Evolutionary conservation across 164 flowering plant genomes (phyloP).

Genomic region (Santalum album): DNA sequence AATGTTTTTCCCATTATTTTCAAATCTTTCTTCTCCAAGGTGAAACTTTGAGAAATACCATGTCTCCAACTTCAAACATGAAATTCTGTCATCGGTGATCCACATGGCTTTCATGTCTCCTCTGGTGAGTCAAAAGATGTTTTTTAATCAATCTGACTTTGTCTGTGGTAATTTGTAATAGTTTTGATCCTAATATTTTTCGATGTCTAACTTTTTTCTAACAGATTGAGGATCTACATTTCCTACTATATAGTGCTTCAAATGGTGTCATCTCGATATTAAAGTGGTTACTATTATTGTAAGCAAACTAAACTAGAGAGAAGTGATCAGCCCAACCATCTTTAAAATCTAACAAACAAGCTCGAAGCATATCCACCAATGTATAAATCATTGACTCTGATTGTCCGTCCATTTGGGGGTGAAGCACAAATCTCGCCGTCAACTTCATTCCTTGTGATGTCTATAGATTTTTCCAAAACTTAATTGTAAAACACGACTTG

Average conservation of each 20-base stretch:
- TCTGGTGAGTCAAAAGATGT: too few relatives aligned
- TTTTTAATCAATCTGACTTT: too few relatives aligned
- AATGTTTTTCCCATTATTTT: too few relatives aligned
- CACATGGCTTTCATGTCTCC: too few relatives aligned
- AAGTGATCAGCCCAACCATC: neutral
- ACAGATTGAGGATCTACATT: too few relatives aligned
- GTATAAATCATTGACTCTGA: neutral
- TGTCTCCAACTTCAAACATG: too few relatives aligned
- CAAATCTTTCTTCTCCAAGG: too few relatives aligned
- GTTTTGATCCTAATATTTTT: too few relatives aligned
- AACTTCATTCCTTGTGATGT: neutral
- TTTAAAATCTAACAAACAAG: neutral
- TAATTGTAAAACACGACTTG: neutral
- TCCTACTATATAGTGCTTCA: neutral
- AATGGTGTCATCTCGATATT: neutral
- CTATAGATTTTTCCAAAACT: neutral
- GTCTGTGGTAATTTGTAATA: too few relatives aligned
- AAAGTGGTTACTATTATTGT: neutral
- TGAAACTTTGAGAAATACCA: too few relatives aligned
- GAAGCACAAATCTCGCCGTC: neutral
- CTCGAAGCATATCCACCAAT: neutral
- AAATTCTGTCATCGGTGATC: too few relatives aligned
- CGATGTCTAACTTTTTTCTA: too few relatives aligned
- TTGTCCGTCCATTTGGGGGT: neutral
- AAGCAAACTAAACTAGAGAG: neutral